A percentile compares a stretch with the other conserved stretches of the same genome.
Conservation (phyloP, 2,329 filamentous ascomycete species). For the Xylariaceae sp. region DNA sequence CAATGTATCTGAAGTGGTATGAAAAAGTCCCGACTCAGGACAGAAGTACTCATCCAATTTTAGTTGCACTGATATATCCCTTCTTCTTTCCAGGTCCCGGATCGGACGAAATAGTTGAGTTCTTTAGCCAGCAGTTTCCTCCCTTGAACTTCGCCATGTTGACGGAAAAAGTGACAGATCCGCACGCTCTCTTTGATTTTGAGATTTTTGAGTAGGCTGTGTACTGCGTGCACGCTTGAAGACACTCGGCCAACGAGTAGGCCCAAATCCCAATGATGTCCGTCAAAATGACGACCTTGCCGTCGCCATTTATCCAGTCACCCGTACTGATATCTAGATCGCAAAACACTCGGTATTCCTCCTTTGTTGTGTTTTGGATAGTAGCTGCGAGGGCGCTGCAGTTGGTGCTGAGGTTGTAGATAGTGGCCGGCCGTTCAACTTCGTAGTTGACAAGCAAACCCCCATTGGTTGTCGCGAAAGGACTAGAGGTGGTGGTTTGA, state of each 20-base stretch:
- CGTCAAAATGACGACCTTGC: neutral
- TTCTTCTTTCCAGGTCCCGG: neutral
- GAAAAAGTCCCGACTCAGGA: neutral
- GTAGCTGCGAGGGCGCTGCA: neutral
- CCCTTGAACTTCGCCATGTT: neutral
- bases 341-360: neutral
- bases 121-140: conserved; percentile 8
- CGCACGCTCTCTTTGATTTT: neutral
- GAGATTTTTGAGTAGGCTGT: neutral
- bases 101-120: neutral
- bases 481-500: neutral
- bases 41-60: neutral
- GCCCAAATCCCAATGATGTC: neutral
- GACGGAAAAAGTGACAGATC: neutral
- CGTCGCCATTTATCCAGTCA: neutral
- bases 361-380: neutral
- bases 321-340: conserved; percentile 3
- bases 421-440: neutral
- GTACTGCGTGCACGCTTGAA: conserved; percentile 5
- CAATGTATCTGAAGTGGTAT: neutral
- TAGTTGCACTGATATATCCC: neutral
- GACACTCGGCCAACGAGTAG: conserved; percentile 2
- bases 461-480: neutral
- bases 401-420: neutral
- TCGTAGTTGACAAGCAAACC: neutral